Evolutionary conservation across 2,329 filamentous ascomycete genomes (phyloP), one percentile per base, ranked within the genome.

Genomic region (Ophiostoma novo-ulmi): DNA sequence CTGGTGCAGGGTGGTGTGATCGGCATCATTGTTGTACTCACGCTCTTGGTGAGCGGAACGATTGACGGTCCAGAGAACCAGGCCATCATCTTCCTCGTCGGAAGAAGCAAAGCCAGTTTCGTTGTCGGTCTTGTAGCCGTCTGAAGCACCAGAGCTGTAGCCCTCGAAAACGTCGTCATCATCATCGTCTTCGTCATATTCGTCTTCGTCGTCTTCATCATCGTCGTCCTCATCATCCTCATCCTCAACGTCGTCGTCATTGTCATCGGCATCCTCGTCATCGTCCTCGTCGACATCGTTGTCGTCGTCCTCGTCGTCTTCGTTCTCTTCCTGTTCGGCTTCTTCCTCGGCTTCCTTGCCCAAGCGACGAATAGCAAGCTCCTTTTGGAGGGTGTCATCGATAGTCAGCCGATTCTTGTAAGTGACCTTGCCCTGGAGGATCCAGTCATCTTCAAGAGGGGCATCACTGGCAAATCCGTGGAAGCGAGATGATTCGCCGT

Each of bases 291-390:
- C 84, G 1, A 83, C 81, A 0, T 82, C 80, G 0, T 83, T 81
- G 0, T 82, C 81, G 10, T 81, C 81, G 6, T 69, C 66, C 1
- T 71, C 70, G 1, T 71, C 48, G 1, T 73, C 70, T 1, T 73
- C 73, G 1, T 73, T 66, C n/a, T 86, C 84, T 3, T 83, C 82
- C 0, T 83, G 81, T 0, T 90, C 82, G 4, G 89, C 94, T 80
- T 98, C 95, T 76, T 96, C 92, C 77, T 98, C 95, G 1, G 89
- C 95, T 80, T 99, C 94, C 77, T 92, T 90, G 67, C 89, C 94
- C 36, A 98, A 82, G 73, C 91, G 89, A 67, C 94, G 90, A 73
- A 99, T 95, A 39, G 88, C 88, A 73, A 93, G 93, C 80, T 99
- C 95, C 80, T 97, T 96, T 78, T 88, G 86, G 74, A 99, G 84